Percentiles rank a stretch among this genome's conserved stretches.
phyloP scores from a whole-genome alignment of 2,329 filamentous ascomycete genomes.

The Nothophaeocryptopus gaeumannii region DNA sequence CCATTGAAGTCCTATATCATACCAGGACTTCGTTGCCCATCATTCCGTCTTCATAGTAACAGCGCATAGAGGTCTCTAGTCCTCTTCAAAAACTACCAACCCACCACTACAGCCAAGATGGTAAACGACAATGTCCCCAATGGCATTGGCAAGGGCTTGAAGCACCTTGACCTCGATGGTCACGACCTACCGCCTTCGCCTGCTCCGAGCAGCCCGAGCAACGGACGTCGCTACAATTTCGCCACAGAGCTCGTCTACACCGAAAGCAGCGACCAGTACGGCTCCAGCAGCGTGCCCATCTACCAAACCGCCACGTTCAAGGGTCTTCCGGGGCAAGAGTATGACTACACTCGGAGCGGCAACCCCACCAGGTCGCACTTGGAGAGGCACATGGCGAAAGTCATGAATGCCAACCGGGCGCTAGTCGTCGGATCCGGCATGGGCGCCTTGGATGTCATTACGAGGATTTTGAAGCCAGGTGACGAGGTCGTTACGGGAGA shows the following conservation, averaged over 20 bases:
- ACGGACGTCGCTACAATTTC: conserved; percentile 83
- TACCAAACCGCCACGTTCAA: conserved; percentile 99
- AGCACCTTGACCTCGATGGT: conserved; percentile 71
- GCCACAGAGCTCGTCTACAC: conserved; percentile 97
- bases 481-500: conserved; percentile 97
- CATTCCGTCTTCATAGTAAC: conserved; percentile 28
- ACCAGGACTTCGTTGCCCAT: conserved; percentile 22
- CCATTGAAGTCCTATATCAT: no score
- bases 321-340: conserved; percentile 77
- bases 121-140: conserved; percentile 28
- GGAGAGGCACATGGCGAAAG: conserved; percentile 95
- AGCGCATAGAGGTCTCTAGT: conserved; percentile 33
- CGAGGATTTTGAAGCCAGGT: conserved; percentile 80
- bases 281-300: conserved; percentile 91
- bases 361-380: conserved; percentile 96
- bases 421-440: conserved; percentile 95
- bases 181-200: conserved; percentile 87
- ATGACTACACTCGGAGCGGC: conserved; percentile 96
- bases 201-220: conserved; percentile 83
- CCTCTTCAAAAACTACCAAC: conserved; percentile 33
- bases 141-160: conserved; percentile 42
- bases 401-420: conserved; percentile 91
- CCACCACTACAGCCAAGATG: conserved; percentile 25
- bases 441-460: conserved; percentile 96
- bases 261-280: conserved; percentile 94